These are phyloP conservation scores for Aristolochia californica DNA, from an alignment of 164 flowering plant species.

Conservation along the genomic window DNA sequence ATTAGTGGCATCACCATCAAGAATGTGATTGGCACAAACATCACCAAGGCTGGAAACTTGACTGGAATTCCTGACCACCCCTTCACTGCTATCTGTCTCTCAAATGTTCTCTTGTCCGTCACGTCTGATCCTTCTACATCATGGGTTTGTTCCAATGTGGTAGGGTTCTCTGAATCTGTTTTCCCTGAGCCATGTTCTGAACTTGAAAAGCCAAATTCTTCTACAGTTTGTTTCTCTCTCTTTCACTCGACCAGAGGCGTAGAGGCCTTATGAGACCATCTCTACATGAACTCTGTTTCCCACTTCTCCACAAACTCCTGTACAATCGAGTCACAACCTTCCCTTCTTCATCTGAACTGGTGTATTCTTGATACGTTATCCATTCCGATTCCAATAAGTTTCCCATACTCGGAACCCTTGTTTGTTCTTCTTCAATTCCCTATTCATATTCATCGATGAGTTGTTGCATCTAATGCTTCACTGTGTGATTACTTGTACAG, in stretches of 20 bases:
- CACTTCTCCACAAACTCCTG: conserved; percentile 3
- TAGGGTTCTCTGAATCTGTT: conserved; percentile 35
- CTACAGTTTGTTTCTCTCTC: conserved; percentile 23
- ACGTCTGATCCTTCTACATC: conserved; percentile 23
- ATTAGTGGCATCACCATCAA: conserved; percentile 32
- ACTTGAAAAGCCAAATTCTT: conserved; percentile 22
- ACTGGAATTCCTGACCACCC: conserved; percentile 46
- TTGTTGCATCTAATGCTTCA: neutral
- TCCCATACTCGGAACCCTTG: conserved; percentile 1
- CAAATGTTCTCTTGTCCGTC: conserved; percentile 37
- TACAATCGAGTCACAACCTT: conserved; percentile 6
- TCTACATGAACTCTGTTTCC: neutral
- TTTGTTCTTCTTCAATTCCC: conserved; percentile 2
- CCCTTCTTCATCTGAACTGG: conserved; percentile 2
- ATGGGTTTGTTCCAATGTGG: conserved; percentile 55
- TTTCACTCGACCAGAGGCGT: conserved; percentile 8
- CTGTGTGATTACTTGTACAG: conserved; percentile 22
- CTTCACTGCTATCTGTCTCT: conserved; percentile 48
- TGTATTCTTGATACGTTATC: neutral
- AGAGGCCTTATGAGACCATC: conserved; percentile 15
- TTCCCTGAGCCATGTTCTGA: conserved; percentile 35
- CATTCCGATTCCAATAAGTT: conserved; percentile 16
- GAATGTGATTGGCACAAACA: conserved; percentile 39
- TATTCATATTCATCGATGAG: conserved; percentile 1
- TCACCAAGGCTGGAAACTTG: conserved; percentile 45